Evolutionary conservation across 2,329 filamentous ascomycete genomes (phyloP).

Genomic region (Fusarium brevicatenulatum): DNA sequence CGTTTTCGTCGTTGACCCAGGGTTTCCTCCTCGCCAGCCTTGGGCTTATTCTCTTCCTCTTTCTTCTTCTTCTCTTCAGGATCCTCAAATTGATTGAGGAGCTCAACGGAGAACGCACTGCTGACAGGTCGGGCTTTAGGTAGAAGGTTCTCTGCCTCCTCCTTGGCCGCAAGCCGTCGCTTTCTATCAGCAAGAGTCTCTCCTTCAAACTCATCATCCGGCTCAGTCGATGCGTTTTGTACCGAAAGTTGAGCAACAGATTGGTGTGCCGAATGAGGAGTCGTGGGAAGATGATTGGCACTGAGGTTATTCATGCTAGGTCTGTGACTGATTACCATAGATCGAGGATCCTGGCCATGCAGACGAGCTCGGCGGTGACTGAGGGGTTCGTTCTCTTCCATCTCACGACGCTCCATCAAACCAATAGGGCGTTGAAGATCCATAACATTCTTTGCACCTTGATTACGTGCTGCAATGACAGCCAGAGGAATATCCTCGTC

Average conservation of each 20-base stretch:
- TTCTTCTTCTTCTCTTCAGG: conserved; percentile 55
- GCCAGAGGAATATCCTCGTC: conserved; percentile 92
- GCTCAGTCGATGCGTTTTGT: conserved; percentile 49
- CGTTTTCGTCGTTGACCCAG: conserved; percentile 80
- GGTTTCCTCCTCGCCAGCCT: conserved; percentile 72
- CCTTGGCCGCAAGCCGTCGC: conserved; percentile 70
- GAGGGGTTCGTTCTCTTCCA: conserved; percentile 93
- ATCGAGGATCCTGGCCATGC: conserved; percentile 67
- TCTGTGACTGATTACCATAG: conserved; percentile 50
- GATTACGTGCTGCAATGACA: conserved; percentile 73
- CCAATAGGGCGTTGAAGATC: conserved; percentile 74
- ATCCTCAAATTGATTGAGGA: conserved; percentile 72
- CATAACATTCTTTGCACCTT: conserved; percentile 61
- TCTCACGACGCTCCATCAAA: conserved; percentile 80
- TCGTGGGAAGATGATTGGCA: conserved; percentile 26
- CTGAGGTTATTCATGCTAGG: conserved; percentile 58
- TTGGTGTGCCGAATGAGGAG: conserved; percentile 41
- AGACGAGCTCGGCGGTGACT: conserved; percentile 80
- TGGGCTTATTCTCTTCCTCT: conserved; percentile 51
- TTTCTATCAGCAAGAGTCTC: conserved; percentile 75
- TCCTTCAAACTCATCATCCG: conserved; percentile 67
- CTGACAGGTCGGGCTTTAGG: conserved; percentile 69
- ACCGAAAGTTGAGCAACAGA: conserved; percentile 14
- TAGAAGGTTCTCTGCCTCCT: conserved; percentile 57
- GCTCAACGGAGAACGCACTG: conserved; percentile 73